These are phyloP conservation scores for Colletotrichum destructivum DNA, from an alignment of 2,329 filamentous ascomycete genomes.

Conservation along the genomic window DNA sequence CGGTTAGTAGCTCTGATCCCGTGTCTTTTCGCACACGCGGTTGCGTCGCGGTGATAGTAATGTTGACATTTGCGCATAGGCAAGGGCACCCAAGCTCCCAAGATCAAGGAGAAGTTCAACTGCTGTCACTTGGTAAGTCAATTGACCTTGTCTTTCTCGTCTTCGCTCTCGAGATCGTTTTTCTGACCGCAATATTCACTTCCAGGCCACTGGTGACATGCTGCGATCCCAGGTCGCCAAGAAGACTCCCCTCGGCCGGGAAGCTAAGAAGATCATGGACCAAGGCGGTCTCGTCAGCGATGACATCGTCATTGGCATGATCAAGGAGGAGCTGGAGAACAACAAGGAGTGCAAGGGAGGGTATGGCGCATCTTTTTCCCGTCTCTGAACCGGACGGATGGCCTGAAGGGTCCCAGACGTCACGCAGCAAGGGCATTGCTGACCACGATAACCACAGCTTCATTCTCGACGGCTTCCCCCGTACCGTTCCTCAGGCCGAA, in stretches of 20 bases:
- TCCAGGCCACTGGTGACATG: slow-evolving; percentile 97
- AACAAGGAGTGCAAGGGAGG: slow-evolving; percentile 98
- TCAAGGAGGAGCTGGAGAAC: slow-evolving; percentile 94
- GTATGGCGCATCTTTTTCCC: slow-evolving; percentile 65
- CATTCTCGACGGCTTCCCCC: slow-evolving; percentile 98
- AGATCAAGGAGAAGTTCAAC: slow-evolving; percentile 97
- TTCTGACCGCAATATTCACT: slow-evolving; percentile 42
- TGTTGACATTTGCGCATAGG: slow-evolving; percentile 67
- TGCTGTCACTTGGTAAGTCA: slow-evolving; percentile 92
- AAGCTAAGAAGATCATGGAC: slow-evolving; percentile 99
- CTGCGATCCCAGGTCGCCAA: slow-evolving; percentile 97
- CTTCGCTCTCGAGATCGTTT: neutral
- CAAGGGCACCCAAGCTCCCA: slow-evolving; percentile 98
- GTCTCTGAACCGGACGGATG: neutral
- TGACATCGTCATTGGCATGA: slow-evolving; percentile 99
- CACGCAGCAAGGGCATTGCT: slow-evolving; percentile 7
- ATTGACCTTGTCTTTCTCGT: slow-evolving; percentile 43
- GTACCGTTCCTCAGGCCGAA: slow-evolving; percentile 95
- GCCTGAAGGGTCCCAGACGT: slow-evolving; percentile 3
- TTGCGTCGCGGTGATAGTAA: slow-evolving; percentile 16
- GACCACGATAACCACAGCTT: slow-evolving; percentile 73
- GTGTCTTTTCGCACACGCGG: slow-evolving; percentile 19
- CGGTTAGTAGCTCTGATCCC: slow-evolving; percentile 72
- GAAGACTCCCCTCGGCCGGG: slow-evolving; percentile 93
- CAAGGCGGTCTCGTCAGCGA: slow-evolving; percentile 97